Base-by-base conservation (phyloP, 768 basidiomycete genomes). In the Boletellus ananiceps region DNA sequence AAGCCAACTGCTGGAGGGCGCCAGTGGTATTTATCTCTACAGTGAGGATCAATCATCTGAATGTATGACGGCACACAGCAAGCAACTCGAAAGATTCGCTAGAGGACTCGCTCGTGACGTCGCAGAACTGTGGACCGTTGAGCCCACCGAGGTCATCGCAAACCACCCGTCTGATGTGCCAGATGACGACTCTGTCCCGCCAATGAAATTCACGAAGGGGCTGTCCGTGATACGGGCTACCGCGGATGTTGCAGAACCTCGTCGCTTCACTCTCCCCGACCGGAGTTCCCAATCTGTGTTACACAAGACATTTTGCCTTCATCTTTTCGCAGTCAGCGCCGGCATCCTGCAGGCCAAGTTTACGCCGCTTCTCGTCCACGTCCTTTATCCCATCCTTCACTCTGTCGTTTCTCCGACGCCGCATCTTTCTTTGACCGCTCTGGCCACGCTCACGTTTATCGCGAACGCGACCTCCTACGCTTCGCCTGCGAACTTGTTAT, bases 341-440 rank as follows among this genome's bases (percentile, higher is more conserved):
- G 78, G 79, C n/a, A 79, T 93, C 46, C 74, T 93, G 29, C 82
- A 84, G 47, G 72, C 82, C 11, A 78, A 79, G 11, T 96, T 91
- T 62, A 76, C 78, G 0, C 74, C 84, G 0, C 70, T 89, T 15
- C 80, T 97, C 36, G 78, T 97, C 19, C 78, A 88, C 34, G 71
- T 82, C 0, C 70, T 97, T 3, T 98, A 98, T 71, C 89, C 90
- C 2, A 68, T 96, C 36, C 79, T 99, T 21, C 86, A 88, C 46
- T 90, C 90, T 15, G 71, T 95, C 39, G 82, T 93, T 29, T 93
- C 94, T 1, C 74, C 85, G 0, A 62, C 72, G 3, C 72, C 80
- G 2, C 76, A 84, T 60, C 71, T 95, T 7, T 83, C 86, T 7
- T 74, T 81, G 2, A 87, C 88, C n/a, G 94, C 86, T 1, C 70